phyloP scores from a whole-genome alignment of 208 protist genomes.

The Entamoeba nuttalli region DNA sequence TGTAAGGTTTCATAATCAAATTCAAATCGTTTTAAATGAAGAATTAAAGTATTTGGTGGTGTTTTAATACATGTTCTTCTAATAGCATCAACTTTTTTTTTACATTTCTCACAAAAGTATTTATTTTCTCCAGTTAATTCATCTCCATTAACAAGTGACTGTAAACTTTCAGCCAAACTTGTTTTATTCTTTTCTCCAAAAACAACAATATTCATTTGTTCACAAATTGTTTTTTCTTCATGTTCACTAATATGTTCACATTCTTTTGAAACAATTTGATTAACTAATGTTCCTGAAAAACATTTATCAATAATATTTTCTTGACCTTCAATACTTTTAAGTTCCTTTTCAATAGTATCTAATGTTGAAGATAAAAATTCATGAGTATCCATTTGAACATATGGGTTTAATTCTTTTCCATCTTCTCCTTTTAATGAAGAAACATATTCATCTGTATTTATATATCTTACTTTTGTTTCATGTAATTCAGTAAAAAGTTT shows the following conservation, averaged over 20 bases:
- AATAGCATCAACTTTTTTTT: not conserved
- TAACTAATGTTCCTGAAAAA: not conserved
- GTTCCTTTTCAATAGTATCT: not conserved
- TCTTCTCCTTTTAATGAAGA: not conserved
- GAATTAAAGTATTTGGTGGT: conserved; percentile 4
- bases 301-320: not conserved
- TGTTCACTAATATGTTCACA: not conserved
- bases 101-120: not conserved
- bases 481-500: not conserved
- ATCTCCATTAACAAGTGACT: not conserved
- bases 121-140: conserved; percentile 4
- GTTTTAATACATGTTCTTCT: not conserved
- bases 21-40: conserved; percentile 10
- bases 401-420: not conserved
- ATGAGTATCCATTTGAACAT: not conserved
- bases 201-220: not conserved
- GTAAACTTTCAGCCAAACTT: not conserved
- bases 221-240: not conserved
- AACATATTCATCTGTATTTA: not conserved
- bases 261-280: not conserved
- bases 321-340: not conserved
- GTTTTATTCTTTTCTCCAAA: not conserved
- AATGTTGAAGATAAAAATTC: not conserved
- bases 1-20: conserved; percentile 9
- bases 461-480: not conserved